phyloP scores from a whole-genome alignment of 2,329 filamentous ascomycete genomes.

The Neonectria magnoliae region DNA sequence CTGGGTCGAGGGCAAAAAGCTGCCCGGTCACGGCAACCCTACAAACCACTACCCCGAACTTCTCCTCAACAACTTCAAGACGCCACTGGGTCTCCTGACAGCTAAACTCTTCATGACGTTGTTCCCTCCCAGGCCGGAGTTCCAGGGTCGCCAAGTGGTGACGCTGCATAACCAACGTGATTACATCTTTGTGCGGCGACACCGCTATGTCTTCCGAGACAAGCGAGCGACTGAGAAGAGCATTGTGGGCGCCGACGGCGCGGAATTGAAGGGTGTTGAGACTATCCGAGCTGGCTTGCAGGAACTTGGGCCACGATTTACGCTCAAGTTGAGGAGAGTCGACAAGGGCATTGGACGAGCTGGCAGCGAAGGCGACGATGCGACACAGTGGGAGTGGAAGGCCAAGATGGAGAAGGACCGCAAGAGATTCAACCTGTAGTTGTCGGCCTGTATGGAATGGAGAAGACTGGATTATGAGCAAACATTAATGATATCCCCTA shows the following conservation, averaged over 20 bases:
- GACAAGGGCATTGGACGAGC: slow-evolving; percentile 85
- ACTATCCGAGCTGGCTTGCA: slow-evolving; percentile 87
- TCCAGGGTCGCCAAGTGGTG: slow-evolving; percentile 87
- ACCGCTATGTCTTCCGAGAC: slow-evolving; percentile 93
- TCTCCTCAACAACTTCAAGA: slow-evolving; percentile 93
- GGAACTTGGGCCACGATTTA: slow-evolving; percentile 82
- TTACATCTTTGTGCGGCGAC: slow-evolving; percentile 91
- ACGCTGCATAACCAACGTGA: slow-evolving; percentile 96
- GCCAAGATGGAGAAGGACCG: slow-evolving; percentile 92
- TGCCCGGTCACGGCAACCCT: slow-evolving; percentile 88
- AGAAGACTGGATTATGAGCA: slow-evolving; percentile 4
- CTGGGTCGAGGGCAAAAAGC: slow-evolving; percentile 87
- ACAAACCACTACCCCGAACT: slow-evolving; percentile 93
- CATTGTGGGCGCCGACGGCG: slow-evolving; percentile 82
- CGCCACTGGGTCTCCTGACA: slow-evolving; percentile 86
- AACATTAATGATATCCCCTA: slow-evolving; percentile 18
- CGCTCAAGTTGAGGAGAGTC: slow-evolving; percentile 85
- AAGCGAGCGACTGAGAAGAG: slow-evolving; percentile 88
- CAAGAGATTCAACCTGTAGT: slow-evolving; percentile 89
- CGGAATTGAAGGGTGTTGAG: slow-evolving; percentile 85
- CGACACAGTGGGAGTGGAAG: slow-evolving; percentile 97
- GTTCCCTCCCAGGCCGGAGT: slow-evolving; percentile 79
- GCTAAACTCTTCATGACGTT: slow-evolving; percentile 77
- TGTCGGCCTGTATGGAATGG: neutral
- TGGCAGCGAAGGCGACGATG: slow-evolving; percentile 74